Evolutionary conservation across 495 filamentous ascomycete genomes (phyloP).

Genomic region (Massariosphaeria phaeospora): DNA sequence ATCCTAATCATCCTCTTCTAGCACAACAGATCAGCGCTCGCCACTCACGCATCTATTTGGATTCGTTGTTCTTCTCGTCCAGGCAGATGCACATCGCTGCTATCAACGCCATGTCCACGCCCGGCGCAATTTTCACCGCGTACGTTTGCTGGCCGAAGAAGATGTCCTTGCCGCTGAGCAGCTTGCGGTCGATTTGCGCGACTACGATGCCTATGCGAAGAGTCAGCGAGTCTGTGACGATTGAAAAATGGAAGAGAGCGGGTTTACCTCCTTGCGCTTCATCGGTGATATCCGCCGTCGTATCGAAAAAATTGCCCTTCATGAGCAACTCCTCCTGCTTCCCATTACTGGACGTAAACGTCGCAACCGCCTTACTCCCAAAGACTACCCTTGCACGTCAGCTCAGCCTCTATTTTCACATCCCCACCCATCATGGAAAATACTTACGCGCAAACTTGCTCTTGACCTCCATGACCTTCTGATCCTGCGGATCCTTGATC

Average conservation of each 20-base stretch:
- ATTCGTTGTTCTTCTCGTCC: conserved; percentile 53
- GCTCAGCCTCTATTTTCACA: not conserved
- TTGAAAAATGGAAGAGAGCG: too few species aligned
- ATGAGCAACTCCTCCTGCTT: conserved; percentile 41
- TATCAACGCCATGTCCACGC: conserved; percentile 56
- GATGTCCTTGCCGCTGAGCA: conserved; percentile 51
- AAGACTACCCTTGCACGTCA: conserved; percentile 37
- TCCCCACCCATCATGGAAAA: not conserved
- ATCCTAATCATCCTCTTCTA: too few species aligned
- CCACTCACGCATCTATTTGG: conserved; percentile 1
- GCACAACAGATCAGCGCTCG: too few species aligned
- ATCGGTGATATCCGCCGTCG: conserved; percentile 47
- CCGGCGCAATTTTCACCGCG: conserved; percentile 53
- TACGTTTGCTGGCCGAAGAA: conserved; percentile 58
- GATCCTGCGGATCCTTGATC: conserved; percentile 39
- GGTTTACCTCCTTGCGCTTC: conserved; percentile 37
- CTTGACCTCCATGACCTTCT: conserved; percentile 50
- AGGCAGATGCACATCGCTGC: conserved; percentile 58
- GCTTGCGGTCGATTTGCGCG: conserved; percentile 52
- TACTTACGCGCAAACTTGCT: conserved; percentile 47
- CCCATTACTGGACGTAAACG: conserved; percentile 44
- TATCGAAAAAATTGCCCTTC: conserved; percentile 51
- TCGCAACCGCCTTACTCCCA: conserved; percentile 46
- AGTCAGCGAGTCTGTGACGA: too few species aligned
- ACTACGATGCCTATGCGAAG: too few species aligned